A percentile compares a stretch with the other conserved stretches of the same genome.
These are phyloP conservation scores for Tulasnella sp. DNA, from an alignment of 768 basidiomycete species.

Conservation along the genomic window DNA sequence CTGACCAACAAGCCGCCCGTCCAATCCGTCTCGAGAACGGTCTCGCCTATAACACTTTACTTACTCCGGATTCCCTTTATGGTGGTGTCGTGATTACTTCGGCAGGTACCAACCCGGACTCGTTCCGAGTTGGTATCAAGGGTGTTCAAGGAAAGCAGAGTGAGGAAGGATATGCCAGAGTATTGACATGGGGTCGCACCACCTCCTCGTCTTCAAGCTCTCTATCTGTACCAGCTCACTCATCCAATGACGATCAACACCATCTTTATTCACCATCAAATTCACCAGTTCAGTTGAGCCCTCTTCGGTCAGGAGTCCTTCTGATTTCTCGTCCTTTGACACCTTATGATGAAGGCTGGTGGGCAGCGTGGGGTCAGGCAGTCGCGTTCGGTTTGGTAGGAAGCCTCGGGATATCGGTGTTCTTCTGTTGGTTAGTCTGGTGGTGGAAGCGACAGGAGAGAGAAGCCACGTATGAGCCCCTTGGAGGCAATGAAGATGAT, in stretches of 20 bases:
- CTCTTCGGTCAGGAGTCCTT: conserved; percentile 82
- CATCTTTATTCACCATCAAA: conserved; percentile 52
- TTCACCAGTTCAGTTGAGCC: conserved; percentile 51
- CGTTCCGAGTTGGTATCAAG: conserved; percentile 32
- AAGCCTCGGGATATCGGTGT: conserved; percentile 44
- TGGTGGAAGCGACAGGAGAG: conserved; percentile 64
- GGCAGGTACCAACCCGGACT: conserved; percentile 24
- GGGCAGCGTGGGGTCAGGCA: conserved; percentile 61
- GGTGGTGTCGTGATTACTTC: conserved; percentile 73
- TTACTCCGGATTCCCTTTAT: conserved; percentile 50
- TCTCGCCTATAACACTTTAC: conserved; percentile 62
- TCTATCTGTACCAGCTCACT: conserved; percentile 20
- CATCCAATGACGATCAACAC: conserved; percentile 52
- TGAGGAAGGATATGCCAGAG: conserved; percentile 30
- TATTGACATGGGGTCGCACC: conserved; percentile 28
- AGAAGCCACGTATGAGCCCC: conserved; percentile 81
- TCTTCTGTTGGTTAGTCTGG: conserved; percentile 58
- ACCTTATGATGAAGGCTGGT: conserved; percentile 83
- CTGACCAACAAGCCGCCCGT: conserved; percentile 46
- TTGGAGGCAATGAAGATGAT: conserved; percentile 42
- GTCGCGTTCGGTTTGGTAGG: conserved; percentile 47
- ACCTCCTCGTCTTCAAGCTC: conserved; percentile 56
- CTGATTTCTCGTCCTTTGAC: conserved; percentile 70
- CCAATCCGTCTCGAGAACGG: conserved; percentile 62
- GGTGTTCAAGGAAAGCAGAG: conserved; percentile 29